Evolutionary conservation across 83 land plant genomes (phyloP).

Genomic region (Picea engelmannii): DNA sequence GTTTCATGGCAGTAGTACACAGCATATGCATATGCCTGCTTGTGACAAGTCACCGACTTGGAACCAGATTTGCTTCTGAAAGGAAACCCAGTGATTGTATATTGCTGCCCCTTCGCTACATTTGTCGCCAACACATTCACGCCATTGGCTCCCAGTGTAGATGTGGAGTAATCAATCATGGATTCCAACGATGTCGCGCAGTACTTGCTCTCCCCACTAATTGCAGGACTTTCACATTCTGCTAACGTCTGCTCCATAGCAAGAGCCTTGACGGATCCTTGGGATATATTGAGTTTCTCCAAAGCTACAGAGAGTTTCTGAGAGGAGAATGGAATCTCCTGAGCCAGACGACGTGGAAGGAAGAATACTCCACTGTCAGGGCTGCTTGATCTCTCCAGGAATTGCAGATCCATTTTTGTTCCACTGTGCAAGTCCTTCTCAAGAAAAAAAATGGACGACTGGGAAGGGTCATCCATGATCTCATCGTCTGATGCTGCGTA

Average conservation of each 20-base stretch:
- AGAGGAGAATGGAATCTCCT: slow-evolving; percentile 37
- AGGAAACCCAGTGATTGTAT: slow-evolving; percentile 16
- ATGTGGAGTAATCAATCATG: slow-evolving; percentile 42
- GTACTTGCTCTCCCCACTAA: slow-evolving; percentile 31
- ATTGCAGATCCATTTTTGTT: slow-evolving; percentile 35
- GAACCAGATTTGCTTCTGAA: neutral
- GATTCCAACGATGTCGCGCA: slow-evolving; percentile 50
- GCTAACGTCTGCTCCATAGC: slow-evolving; percentile 33
- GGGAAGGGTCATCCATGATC: slow-evolving; percentile 38
- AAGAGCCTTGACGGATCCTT: slow-evolving; percentile 25
- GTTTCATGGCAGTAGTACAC: slow-evolving; percentile 41
- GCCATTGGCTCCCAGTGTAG: slow-evolving; percentile 31
- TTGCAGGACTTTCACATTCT: slow-evolving; percentile 35
- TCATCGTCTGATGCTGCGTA: slow-evolving; percentile 39
- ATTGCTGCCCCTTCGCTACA: slow-evolving; percentile 19
- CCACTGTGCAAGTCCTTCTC: slow-evolving; percentile 42
- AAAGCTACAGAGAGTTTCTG: slow-evolving; percentile 29
- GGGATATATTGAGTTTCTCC: slow-evolving; percentile 22
- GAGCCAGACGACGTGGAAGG: slow-evolving; percentile 33
- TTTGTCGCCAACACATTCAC: slow-evolving; percentile 27
- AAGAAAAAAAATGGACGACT: slow-evolving; percentile 44
- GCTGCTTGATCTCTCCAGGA: slow-evolving; percentile 26
- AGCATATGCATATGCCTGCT: slow-evolving; percentile 27
- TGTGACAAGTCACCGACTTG: slow-evolving; percentile 32
- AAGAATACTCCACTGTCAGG: slow-evolving; percentile 12